Conservation (phyloP, 192 early-diverging fungal species). For the Powellomyces hirtus region DNA sequence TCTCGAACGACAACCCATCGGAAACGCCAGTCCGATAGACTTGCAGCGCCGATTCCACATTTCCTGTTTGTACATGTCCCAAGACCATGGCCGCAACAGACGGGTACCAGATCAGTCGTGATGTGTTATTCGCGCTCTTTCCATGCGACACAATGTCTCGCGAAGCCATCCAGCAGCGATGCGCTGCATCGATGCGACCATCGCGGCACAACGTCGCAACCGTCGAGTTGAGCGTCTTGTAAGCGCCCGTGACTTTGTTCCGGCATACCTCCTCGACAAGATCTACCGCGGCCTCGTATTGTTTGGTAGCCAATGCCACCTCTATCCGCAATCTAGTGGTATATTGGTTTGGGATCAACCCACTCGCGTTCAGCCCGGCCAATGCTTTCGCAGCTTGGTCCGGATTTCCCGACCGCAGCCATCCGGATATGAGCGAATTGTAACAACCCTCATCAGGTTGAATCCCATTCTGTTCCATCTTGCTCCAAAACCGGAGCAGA, state of each 20-base stretch:
- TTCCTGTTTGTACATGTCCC: neutral
- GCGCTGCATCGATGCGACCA: neutral
- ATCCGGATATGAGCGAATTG: slow-evolving; percentile 1
- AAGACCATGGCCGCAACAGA: neutral
- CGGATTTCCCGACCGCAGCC: neutral
- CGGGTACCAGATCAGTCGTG: neutral
- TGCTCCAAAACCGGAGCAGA: neutral
- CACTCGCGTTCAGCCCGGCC: neutral
- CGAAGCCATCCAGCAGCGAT: slow-evolving; percentile 16
- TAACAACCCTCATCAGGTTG: slow-evolving; percentile 9
- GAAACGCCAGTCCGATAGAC: neutral
- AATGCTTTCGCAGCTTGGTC: neutral
- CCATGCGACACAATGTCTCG: neutral
- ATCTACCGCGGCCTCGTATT: slow-evolving; percentile 1
- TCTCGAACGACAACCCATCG: neutral
- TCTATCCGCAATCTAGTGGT: slow-evolving; percentile 1
- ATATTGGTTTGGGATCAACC: neutral
- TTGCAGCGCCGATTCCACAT: neutral
- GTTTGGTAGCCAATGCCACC: neutral
- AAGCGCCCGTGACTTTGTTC: neutral
- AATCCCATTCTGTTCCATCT: neutral
- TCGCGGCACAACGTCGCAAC: neutral
- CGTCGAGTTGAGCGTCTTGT: neutral
- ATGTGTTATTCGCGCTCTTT: neutral
- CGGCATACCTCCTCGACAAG: slow-evolving; percentile 7